Evolutionary conservation across 108 stramenopile genomes (phyloP).

Genomic region (Cyclotella baltica): DNA sequence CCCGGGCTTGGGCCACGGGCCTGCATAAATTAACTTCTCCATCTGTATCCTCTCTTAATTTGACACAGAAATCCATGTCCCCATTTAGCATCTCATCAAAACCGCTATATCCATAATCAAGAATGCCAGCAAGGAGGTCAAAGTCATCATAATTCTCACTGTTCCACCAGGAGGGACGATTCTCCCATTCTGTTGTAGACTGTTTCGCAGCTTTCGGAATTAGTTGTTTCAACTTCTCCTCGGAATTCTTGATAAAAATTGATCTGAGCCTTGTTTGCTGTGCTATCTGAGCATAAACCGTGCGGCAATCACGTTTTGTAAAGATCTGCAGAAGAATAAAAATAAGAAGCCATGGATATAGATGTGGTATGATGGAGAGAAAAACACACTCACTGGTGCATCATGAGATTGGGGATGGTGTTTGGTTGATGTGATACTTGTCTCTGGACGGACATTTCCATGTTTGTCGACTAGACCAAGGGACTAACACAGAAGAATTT

Average conservation of each 20-base stretch:
- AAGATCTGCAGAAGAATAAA: constrained; percentile 19
- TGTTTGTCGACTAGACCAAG: constrained; percentile 61
- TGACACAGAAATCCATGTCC: constrained; percentile 44
- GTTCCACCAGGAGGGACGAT: constrained; percentile 76
- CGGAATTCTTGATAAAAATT: constrained; percentile 58
- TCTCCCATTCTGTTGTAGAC: constrained; percentile 68
- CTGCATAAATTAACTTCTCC: constrained; percentile 54
- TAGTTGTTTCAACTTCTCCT: constrained; percentile 44
- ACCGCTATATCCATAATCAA: constrained; percentile 58
- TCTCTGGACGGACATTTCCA: constrained; percentile 57
- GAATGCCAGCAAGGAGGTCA: constrained; percentile 54
- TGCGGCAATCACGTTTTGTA: constrained; percentile 69
- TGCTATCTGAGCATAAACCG: constrained; percentile 70
- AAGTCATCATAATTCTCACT: constrained; percentile 43
- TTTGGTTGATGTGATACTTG: constrained; percentile 57
- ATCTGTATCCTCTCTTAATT: constrained; percentile 18
- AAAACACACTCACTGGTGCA: constrained; percentile 45
- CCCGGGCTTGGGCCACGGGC: constrained; percentile 56
- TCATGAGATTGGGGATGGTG: constrained; percentile 55
- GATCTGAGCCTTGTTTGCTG: constrained; percentile 73
- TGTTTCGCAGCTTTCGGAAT: constrained; percentile 58
- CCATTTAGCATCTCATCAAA: constrained; percentile 50
- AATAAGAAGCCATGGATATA: too few species aligned
- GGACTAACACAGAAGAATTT: constrained; percentile 1
- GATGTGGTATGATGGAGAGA: not conserved